These are phyloP conservation scores for Yamadazyma kitorensis DNA, from an alignment of 805 yeast genomes.

Conservation along the genomic window DNA sequence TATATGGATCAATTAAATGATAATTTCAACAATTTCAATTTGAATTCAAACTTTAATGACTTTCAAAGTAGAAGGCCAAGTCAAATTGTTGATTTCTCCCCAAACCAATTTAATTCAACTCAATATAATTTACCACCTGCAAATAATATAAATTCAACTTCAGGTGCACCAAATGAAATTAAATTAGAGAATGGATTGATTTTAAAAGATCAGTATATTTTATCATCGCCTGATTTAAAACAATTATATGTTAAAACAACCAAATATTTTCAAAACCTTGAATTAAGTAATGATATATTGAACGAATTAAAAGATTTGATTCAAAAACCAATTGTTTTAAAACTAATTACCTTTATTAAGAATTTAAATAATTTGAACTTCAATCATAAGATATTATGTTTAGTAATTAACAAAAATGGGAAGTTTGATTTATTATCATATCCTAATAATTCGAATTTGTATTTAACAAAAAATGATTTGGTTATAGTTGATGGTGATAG, in stretches of 20 bases:
- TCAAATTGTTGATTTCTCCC: constrained; percentile 33
- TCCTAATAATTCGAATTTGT: constrained; percentile 61
- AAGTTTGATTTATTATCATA: constrained; percentile 68
- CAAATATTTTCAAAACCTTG: constrained; percentile 49
- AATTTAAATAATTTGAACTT: constrained; percentile 40
- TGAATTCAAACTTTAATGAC: constrained; percentile 33
- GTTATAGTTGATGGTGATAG: constrained; percentile 82
- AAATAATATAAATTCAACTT: constrained; percentile 9
- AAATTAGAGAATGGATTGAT: constrained; percentile 63
- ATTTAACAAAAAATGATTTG: constrained; percentile 57
- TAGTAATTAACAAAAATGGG: constrained; percentile 61
- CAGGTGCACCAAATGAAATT: constrained; percentile 14
- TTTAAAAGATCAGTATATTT: constrained; percentile 52
- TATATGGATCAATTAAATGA: constrained; percentile 27
- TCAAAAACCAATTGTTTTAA: constrained; percentile 23
- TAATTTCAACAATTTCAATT: constrained; percentile 26
- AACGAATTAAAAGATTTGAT: constrained; percentile 25
- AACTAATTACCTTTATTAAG: constrained; percentile 36
- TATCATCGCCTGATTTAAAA: constrained; percentile 58
- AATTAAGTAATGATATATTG: constrained; percentile 25
- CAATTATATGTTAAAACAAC: constrained; percentile 45
- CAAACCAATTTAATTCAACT: background rate
- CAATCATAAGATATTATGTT: constrained; percentile 39
- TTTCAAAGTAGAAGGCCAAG: constrained; percentile 44
- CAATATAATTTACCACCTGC: constrained; percentile 9